phyloP scores from a whole-genome alignment of 1,284 basidiomycete species.

The Microstroma glucosiphilum region DNA sequence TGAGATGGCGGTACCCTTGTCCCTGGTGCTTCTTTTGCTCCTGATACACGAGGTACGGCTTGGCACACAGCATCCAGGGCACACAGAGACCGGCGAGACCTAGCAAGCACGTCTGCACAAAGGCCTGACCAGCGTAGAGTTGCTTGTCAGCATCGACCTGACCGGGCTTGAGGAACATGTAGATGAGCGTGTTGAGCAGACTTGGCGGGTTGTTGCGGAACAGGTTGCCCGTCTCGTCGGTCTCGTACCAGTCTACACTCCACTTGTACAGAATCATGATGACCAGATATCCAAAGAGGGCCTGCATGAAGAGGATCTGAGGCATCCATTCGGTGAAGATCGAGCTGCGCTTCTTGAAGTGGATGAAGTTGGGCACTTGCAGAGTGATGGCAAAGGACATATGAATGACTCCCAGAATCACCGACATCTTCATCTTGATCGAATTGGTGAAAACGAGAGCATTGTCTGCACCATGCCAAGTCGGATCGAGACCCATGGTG shows the following conservation, averaged over 20 bases:
- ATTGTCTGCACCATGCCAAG: conserved; percentile 92
- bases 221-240: conserved; percentile 55
- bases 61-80: conserved; percentile 86
- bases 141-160: conserved; percentile 62
- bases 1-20: conserved; percentile 66
- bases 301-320: conserved; percentile 93
- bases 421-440: conserved; percentile 99
- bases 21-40: conserved; percentile 78
- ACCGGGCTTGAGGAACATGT: conserved; percentile 50
- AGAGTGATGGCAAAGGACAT: conserved; percentile 97
- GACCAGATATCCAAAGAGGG: conserved; percentile 93
- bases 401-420: conserved; percentile 92
- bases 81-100: conserved; percentile 79
- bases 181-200: conserved; percentile 58
- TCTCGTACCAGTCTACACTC: conserved; percentile 78
- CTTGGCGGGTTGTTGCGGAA: conserved; percentile 66
- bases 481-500: conserved; percentile 88
- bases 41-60: conserved; percentile 89
- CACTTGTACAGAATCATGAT: conserved; percentile 96
- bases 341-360: conserved; percentile 76
- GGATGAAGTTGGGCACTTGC: conserved; percentile 89
- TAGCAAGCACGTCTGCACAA: conserved; percentile 74
- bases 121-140: conserved; percentile 81
- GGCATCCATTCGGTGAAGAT: conserved; percentile 93
- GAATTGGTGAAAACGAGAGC: conserved; percentile 91